Base-by-base conservation (phyloP, 2,329 filamentous ascomycete species). In the Parascedosporium putredinis region DNA sequence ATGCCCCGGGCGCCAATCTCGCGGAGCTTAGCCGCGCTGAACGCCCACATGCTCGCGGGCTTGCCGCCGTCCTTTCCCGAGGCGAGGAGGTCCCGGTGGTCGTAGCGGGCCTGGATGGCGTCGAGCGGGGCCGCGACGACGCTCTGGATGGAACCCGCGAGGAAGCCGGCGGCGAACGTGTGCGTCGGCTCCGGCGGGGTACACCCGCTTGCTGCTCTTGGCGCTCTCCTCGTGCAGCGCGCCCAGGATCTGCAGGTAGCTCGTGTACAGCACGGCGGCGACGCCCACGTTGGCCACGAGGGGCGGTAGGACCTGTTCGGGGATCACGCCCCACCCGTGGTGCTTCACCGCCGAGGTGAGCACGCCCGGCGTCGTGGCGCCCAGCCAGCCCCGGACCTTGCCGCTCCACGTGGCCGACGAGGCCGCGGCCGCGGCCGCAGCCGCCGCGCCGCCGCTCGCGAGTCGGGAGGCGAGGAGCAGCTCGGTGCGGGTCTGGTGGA, bases 271-370 rank as follows among this genome's bases (percentile, higher is more conserved):
- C 3, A 89, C 77, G 1, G 84, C 84, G 2, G 84, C 84, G 46
- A 89, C 83, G 33, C 77, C 79, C 1, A 86, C 77, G 56, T 89
- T 90, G 29, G 85, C 86, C 16, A 88, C 67, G 38, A 89, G 69
- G 12, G 86, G 86, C 38, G 86, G 85, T 18, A 89, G 66, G n/a
- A 89, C 79, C 66, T 88, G 84, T 54, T 87, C 81, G 0, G 84
- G 84, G 9, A 90, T 73, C 49, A 89, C 81, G 18, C 73, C 67
- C 85, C 84, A 88, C 47, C 86, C 86, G 52, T 88, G 72, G n/a
- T 79, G 75, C 46, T 70, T 72, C 33, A 89, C 73, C 1, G 84
- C 85, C 44, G 82, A 78, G 0, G 77, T 76, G 24, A 89, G 68
- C 5, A 90, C 72, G 1, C 81, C 84, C 0, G 84, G 83, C 2